A percentile compares a stretch with the other conserved stretches of the same genome.
Evolutionary conservation across 2,329 filamentous ascomycete species (phyloP).

Genomic region (Fonsecaea monophora): DNA sequence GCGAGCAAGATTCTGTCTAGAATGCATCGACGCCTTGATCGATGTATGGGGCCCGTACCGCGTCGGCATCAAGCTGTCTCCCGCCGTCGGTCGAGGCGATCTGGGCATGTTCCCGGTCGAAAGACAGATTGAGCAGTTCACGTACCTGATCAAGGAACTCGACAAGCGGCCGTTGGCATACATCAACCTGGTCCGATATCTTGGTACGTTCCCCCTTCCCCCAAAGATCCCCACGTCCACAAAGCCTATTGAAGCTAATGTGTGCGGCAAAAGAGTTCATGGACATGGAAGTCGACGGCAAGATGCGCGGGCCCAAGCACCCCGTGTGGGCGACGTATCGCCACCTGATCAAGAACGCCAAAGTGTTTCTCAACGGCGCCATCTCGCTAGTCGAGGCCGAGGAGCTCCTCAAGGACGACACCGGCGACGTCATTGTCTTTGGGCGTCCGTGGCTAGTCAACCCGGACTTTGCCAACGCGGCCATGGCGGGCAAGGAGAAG

Average conservation of each 20-base stretch:
- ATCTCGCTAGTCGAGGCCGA: conserved; percentile 18
- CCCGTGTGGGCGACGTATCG: conserved; percentile 16
- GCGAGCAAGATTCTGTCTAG: conserved; percentile 61
- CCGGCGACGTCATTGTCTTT: conserved; percentile 13
- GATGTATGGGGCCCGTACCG: conserved; percentile 54
- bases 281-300: conserved; percentile 21
- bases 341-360: conserved; percentile 20
- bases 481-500: conserved; percentile 15
- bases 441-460: conserved; percentile 15
- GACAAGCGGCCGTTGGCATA: conserved; percentile 17
- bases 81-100: conserved; percentile 14
- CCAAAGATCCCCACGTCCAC: too few species aligned
- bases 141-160: conserved; percentile 14
- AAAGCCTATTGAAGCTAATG: too few species aligned
- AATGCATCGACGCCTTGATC: conserved; percentile 55
- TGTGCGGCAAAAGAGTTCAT: conserved; percentile 7
- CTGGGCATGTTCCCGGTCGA: conserved; percentile 16
- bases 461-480: conserved; percentile 15
- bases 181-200: conserved; percentile 17
- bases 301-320: conserved; percentile 16
- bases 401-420: conserved; percentile 14
- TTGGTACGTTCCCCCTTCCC: neutral
- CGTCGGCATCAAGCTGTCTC: conserved; percentile 56
- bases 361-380: conserved; percentile 15
- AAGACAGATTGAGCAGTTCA: conserved; percentile 19